Evolutionary conservation across 257 asterid species (phyloP).

Genomic region (Nicotiana knightiana): DNA sequence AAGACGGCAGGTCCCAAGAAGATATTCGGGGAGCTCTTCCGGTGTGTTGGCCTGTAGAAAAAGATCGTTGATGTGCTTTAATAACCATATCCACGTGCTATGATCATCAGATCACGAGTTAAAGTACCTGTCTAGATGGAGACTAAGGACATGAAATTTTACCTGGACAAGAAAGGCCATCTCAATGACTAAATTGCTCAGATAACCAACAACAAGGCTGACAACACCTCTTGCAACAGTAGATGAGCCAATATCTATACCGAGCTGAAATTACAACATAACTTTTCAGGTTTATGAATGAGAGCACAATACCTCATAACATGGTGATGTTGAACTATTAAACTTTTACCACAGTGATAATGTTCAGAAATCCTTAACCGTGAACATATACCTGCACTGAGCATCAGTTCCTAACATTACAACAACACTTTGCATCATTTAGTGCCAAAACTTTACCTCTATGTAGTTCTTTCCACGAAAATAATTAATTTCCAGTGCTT

Average conservation of each 20-base stretch:
- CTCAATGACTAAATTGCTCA: slow-evolving; percentile 79
- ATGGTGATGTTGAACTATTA: not conserved
- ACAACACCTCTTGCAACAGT: slow-evolving; percentile 85
- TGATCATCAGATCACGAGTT: not conserved
- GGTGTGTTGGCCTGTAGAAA: slow-evolving; percentile 59
- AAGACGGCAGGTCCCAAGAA: slow-evolving; percentile 82
- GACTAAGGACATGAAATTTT: not conserved
- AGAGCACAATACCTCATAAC: not conserved
- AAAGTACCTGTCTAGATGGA: not conserved
- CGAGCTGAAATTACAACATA: slow-evolving; percentile 45
- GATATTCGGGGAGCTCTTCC: slow-evolving; percentile 82
- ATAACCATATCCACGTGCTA: not conserved
- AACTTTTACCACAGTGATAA: not conserved
- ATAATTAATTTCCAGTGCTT: slow-evolving; percentile 76
- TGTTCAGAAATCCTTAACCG: not conserved
- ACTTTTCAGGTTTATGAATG: not conserved
- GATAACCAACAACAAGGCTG: slow-evolving; percentile 87
- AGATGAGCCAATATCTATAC: slow-evolving; percentile 79
- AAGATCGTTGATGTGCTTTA: not conserved
- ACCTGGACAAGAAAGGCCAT: slow-evolving; percentile 96
- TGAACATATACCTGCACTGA: not conserved
- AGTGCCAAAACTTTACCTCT: slow-evolving; percentile 48
- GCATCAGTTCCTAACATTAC: not conserved
- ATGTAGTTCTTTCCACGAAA: slow-evolving; percentile 83
- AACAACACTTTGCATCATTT: not conserved